A percentile compares a stretch with the other conserved stretches of the same genome.
Evolutionary conservation across 23 red algal species (phyloP).

Genomic region (Chondrus crispus): DNA sequence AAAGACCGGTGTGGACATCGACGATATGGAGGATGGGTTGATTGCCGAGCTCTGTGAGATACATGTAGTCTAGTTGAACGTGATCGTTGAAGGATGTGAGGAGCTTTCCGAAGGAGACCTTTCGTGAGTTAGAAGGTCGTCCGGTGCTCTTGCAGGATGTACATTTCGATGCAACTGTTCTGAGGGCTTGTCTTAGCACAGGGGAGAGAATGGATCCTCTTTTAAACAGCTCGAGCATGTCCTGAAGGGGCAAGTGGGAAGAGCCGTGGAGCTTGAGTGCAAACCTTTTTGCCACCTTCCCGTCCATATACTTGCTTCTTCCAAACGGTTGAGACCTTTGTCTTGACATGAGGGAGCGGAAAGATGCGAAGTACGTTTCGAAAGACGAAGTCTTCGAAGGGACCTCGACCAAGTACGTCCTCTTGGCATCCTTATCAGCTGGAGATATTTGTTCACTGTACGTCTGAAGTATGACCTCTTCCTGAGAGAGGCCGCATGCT

Average conservation of each 20-base stretch:
- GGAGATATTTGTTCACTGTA: neutral
- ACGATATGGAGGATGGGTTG: neutral
- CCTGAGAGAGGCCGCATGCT: too few relatives aligned
- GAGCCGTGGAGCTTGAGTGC: neutral
- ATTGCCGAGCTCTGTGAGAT: neutral
- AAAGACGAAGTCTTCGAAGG: neutral
- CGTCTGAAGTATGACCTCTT: too few relatives aligned
- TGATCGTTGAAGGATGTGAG: neutral
- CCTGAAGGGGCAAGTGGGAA: neutral
- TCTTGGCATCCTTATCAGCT: neutral
- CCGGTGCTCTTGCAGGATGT: neutral
- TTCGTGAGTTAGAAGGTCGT: neutral
- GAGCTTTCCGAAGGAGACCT: neutral
- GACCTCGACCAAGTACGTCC: neutral
- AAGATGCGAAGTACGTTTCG: neutral
- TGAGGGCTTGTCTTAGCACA: neutral
- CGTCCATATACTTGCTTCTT: too few relatives aligned
- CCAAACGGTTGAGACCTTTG: too few relatives aligned
- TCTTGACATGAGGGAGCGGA: too few relatives aligned
- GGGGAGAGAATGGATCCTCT: neutral
- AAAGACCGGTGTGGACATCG: neutral
- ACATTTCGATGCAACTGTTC: neutral
- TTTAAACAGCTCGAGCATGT: neutral
- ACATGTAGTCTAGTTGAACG: neutral
- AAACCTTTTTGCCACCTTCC: neutral